A percentile compares a stretch with the other conserved stretches of the same genome.
phyloP scores from a whole-genome alignment of 768 basidiomycete genomes.

The Leccinum sublutescens region DNA sequence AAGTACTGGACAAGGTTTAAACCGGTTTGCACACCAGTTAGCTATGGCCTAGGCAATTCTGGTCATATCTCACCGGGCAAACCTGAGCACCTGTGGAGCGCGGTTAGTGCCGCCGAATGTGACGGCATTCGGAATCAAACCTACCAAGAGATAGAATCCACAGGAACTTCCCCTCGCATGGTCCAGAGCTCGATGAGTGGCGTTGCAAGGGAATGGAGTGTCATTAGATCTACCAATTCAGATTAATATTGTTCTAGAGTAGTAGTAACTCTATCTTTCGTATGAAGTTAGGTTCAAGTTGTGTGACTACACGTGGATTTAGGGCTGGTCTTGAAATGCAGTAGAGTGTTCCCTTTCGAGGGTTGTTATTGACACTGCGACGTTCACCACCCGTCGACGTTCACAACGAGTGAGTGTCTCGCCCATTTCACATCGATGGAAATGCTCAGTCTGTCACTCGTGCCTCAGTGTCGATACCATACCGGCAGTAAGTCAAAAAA shows the following conservation, averaged over 20 bases:
- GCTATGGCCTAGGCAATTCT: background rate
- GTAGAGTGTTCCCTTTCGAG: background rate
- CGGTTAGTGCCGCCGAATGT: slow-evolving; percentile 1
- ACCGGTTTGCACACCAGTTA: slow-evolving; percentile 8
- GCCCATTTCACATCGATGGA: background rate
- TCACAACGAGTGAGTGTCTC: slow-evolving; percentile 21
- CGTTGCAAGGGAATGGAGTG: slow-evolving; percentile 4
- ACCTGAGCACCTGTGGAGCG: background rate
- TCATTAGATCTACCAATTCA: background rate
- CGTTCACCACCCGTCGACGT: slow-evolving; percentile 3
- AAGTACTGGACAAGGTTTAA: slow-evolving; percentile 6
- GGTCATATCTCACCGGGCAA: background rate
- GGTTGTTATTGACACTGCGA: slow-evolving; percentile 4
- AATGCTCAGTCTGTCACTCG: background rate
- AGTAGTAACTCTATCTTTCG: background rate
- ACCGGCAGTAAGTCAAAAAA: slow-evolving; percentile 28
- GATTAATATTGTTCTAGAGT: background rate
- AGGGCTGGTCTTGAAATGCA: slow-evolving; percentile 25
- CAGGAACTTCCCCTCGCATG: slow-evolving; percentile 19
- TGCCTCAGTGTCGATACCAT: slow-evolving; percentile 25
- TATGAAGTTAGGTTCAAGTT: slow-evolving; percentile 1
- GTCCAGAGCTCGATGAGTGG: slow-evolving; percentile 4
- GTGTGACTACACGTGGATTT: slow-evolving; percentile 20
- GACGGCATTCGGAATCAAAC: slow-evolving; percentile 19
- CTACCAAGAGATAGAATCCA: slow-evolving; percentile 9